Base-by-base conservation (phyloP, 2,329 filamentous ascomycete species). In the Colletotrichum karsti region DNA sequence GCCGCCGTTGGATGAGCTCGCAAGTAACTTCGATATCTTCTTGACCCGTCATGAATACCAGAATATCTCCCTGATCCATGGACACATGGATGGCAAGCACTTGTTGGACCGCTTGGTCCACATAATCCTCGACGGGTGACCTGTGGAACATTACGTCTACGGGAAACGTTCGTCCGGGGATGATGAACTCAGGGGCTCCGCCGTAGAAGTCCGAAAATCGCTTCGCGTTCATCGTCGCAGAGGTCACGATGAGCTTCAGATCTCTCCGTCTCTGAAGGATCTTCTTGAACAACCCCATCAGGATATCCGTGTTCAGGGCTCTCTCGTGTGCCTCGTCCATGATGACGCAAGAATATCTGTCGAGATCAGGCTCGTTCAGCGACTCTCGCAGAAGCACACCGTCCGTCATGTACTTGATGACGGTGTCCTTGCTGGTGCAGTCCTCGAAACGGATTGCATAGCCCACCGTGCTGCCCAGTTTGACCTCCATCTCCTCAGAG, bases 311-410 rank as follows among this genome's bases (percentile, higher is more conserved):
- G 76, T 99, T 98, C 55, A 99, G 82, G 1, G 96, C 95, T 78
- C 96, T 89, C 80, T 99, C 96, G 86, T 99, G 96, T 5, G 96
- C 97, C 83, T 99, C 96, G 77, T 99, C 96, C 96, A 99, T 99
- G 80, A 99, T 99, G 74, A 99, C 94, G 77, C 95, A 98, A 13
- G 95, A 97, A 78, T 99, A 99, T 71, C 93, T 93, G 79, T 98
- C 96, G 50, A 99, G 85, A 77, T 99, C 95, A 7, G 92, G 90
- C 78, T 98, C 95, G 67, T 94, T 95, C 10, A 99, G 85, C 6
- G 94, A 98, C 76, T 99, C 97, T 82, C 96, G 89, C 33, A 99
- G 87, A 48, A 99, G 83, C 22, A 99, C 93, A 83, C 96, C 96
- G 75, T 99, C 97, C 0, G 96, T 99, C 95, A 99, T 98, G 79